Conservation (phyloP, 164 flowering plant species). For the Piper betle region DNA sequence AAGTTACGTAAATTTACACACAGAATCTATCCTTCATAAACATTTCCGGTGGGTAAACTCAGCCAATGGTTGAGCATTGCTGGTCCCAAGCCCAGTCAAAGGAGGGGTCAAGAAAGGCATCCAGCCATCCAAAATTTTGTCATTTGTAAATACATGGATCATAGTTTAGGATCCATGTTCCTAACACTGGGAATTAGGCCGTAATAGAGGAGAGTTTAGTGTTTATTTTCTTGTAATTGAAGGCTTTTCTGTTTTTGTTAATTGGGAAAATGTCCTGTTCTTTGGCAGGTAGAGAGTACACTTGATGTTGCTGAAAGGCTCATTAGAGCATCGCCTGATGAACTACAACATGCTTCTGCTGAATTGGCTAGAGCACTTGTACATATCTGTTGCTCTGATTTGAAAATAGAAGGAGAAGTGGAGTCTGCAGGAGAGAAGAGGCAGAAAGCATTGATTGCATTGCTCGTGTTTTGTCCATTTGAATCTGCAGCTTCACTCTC, state of each 20-base stretch:
- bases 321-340: conserved; percentile 85
- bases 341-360: conserved; percentile 55
- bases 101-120: too few species aligned
- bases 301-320: conserved; percentile 87
- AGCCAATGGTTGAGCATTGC: too few species aligned
- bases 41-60: too few species aligned
- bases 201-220: too few species aligned
- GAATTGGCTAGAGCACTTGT: conserved; percentile 78
- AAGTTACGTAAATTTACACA: too few species aligned
- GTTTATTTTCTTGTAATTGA: neutral
- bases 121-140: too few species aligned
- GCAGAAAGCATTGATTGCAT: conserved; percentile 66
- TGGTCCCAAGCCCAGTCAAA: too few species aligned
- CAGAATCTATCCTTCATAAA: too few species aligned
- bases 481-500: conserved; percentile 60
- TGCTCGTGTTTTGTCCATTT: conserved; percentile 58
- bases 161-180: too few species aligned
- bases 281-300: conserved; percentile 72
- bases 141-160: too few species aligned
- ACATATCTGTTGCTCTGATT: conserved; percentile 84
- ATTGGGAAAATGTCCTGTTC: neutral
- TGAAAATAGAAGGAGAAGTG: conserved; percentile 82
- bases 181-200: too few species aligned
- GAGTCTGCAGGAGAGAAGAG: conserved; percentile 88
- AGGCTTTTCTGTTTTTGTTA: neutral